Percentiles rank a stretch among this genome's conserved stretches.
Conservation (phyloP, 2,329 filamentous ascomycete genomes). For the Aspergillus brunneoviolaceus region DNA sequence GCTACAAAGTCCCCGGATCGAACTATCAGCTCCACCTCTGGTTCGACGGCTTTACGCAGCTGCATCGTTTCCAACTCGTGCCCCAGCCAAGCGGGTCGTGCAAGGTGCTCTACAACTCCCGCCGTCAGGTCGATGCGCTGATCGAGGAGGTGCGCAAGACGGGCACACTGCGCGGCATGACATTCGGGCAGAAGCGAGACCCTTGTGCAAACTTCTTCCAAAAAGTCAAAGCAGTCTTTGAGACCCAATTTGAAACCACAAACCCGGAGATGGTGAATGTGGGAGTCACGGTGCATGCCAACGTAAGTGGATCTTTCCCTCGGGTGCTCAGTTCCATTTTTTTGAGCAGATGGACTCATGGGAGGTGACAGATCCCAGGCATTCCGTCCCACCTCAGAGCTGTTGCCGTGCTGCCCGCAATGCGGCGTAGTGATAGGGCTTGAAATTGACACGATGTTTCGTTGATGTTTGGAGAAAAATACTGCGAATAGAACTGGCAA, state of each 20-base stretch:
- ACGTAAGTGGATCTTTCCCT: constrained; percentile 46
- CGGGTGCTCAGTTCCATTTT: no score
- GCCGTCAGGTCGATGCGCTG: constrained; percentile 63
- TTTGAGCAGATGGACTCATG: no score
- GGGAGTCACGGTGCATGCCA: constrained; percentile 61
- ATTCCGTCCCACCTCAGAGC: constrained; percentile 10
- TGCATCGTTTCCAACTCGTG: constrained; percentile 68
- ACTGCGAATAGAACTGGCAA: no score
- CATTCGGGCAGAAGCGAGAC: constrained; percentile 69
- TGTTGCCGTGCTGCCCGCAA: no score
- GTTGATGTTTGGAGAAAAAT: no score
- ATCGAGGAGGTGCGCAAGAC: constrained; percentile 59
- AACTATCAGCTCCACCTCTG: constrained; percentile 66
- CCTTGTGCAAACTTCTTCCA: constrained; percentile 72
- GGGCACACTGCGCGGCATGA: constrained; percentile 57
- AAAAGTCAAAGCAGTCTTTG: constrained; percentile 50
- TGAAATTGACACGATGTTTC: no score
- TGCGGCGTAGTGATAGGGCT: no score
- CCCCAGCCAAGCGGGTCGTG: constrained; percentile 32
- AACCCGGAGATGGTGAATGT: constrained; percentile 64
- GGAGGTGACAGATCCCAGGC: no score
- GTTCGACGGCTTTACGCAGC: constrained; percentile 72
- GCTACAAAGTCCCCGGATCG: constrained; percentile 57
- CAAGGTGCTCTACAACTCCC: constrained; percentile 66
- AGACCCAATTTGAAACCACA: constrained; percentile 26